Evolutionary conservation across 805 yeast species (phyloP).

Genomic region (Grigorovia jiainica): DNA sequence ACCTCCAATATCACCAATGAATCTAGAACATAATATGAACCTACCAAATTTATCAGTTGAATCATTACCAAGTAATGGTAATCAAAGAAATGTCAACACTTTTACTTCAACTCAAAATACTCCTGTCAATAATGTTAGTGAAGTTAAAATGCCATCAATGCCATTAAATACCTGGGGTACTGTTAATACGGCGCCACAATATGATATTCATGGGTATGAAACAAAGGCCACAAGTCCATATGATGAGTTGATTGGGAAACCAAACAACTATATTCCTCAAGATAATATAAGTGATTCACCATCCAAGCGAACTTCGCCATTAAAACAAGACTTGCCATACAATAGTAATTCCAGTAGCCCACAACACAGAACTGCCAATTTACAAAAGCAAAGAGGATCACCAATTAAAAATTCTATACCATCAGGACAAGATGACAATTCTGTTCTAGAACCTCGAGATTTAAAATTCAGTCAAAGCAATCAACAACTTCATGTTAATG

Average conservation of each 20-base stretch:
- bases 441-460: too few relatives aligned
- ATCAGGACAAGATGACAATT: too few relatives aligned
- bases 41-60: background rate
- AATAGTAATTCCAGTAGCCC: too few relatives aligned
- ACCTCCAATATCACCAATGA: conserved; percentile 2
- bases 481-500: too few relatives aligned
- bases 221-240: background rate
- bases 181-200: background rate
- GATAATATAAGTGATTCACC: background rate
- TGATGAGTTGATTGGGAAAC: background rate
- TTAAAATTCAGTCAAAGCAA: too few relatives aligned
- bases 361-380: too few relatives aligned
- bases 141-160: background rate
- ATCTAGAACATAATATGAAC: background rate
- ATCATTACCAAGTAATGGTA: background rate
- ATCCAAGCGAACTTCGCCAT: too few relatives aligned
- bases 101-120: background rate
- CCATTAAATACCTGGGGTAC: background rate
- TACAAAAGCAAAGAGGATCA: too few relatives aligned
- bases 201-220: background rate
- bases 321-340: too few relatives aligned
- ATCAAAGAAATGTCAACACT: background rate
- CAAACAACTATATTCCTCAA: background rate
- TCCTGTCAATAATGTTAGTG: background rate
- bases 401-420: too few relatives aligned